Evolutionary conservation across 768 basidiomycete species (phyloP), one percentile per base, ranked within the genome.

Genomic region (Calocera cornea): DNA sequence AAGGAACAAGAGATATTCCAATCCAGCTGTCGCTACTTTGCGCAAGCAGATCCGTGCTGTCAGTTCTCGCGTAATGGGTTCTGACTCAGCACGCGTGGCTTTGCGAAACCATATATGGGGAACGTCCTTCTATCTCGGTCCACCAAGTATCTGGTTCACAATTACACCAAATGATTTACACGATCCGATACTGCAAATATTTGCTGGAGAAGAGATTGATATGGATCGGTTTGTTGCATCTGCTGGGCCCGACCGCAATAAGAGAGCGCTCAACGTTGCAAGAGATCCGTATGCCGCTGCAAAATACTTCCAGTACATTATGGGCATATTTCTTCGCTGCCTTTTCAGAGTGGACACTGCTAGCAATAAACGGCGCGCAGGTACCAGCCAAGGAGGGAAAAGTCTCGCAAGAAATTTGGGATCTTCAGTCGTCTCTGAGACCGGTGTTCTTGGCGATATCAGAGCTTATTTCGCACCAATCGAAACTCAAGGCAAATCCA

Each of bases 151-250:
- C 0, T 83, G 82, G 81, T 68, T 79, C 1, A 83, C 81, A 0
- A 74, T 83, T 1, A 81, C 81, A 68, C 79, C 78, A 0, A 65
- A 70, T 0, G 79, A 82, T 67, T 64, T 77, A 0, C 76, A 80
- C 34, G 79, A 82, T 68, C 81, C 81, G 0, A 75, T 82, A 22
- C 80, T 77, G 0, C 82, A 83, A 65, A 74, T 83, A 0, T 72
- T 83, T 12, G 74, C 77, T 0, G 81, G 83, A 0, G 75, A 74
- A 31, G 71, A 79, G 0, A 82, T 84, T 10, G 73, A 83, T 64
- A 66, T 83, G 8, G 78, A 84, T 64, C 1, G 69, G 0, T 82
- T 83, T 64, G 2, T 68, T 1, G 34, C 66, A 0, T 69, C 70
- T 0, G 38, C 66, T 1, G 78, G 78, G 0, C 79, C 79, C 0